A percentile compares a stretch with the other conserved stretches of the same genome.
These are phyloP conservation scores for Beta lomatogona DNA, from an alignment of 179 eudicot genomes.

Conservation along the genomic window DNA sequence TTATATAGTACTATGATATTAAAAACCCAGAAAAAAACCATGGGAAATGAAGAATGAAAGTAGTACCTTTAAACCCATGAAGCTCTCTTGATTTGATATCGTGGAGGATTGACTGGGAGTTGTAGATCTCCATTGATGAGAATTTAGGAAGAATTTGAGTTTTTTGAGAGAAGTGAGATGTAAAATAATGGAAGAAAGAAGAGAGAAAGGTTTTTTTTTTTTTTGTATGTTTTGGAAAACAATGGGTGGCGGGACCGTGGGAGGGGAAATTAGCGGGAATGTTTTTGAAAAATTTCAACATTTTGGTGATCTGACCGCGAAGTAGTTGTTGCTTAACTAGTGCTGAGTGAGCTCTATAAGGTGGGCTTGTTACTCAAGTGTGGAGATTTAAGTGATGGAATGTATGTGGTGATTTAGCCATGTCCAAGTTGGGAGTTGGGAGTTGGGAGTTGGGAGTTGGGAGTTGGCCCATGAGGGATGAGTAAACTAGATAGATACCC, in stretches of 20 bases:
- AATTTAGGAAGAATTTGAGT: neutral
- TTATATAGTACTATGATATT: neutral
- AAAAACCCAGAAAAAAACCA: neutral
- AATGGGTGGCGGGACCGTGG: neutral
- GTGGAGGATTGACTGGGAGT: conserved; percentile 44
- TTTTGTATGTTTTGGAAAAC: neutral
- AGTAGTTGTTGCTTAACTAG: neutral
- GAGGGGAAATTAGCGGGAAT: neutral
- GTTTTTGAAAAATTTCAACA: neutral
- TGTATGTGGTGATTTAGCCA: too few relatives aligned
- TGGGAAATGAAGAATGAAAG: neutral
- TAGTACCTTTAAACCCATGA: conserved; percentile 52
- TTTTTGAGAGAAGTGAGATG: neutral
- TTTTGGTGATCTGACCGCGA: neutral
- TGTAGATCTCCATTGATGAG: conserved; percentile 44
- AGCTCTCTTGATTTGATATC: conserved; percentile 59
- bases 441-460: too few relatives aligned
- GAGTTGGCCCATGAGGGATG: too few relatives aligned
- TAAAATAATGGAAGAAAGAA: neutral
- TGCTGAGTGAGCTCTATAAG: too few relatives aligned
- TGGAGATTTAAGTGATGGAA: too few relatives aligned
- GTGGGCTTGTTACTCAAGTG: too few relatives aligned
- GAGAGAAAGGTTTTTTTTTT: neutral
- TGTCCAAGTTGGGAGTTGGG: too few relatives aligned
- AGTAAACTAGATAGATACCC: too few relatives aligned